Evolutionary conservation across 2,329 filamentous ascomycete species (phyloP).

Genomic region (Penicillium sp.): DNA sequence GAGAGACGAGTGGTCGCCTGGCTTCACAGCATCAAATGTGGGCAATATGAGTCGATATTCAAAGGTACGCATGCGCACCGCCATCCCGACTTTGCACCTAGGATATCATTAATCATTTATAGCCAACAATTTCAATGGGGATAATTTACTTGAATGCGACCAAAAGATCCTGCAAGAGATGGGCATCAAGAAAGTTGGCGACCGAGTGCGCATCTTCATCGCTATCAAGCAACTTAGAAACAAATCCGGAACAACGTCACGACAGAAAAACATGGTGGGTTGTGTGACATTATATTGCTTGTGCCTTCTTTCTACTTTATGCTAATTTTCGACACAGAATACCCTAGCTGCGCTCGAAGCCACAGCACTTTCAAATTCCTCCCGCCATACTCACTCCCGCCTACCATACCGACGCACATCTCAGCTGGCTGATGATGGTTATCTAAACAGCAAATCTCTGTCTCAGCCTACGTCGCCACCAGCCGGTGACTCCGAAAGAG

Average conservation of each 20-base stretch:
- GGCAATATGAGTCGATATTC: slow-evolving; percentile 89
- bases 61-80: slow-evolving; percentile 52
- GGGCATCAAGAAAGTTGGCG: slow-evolving; percentile 96
- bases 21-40: slow-evolving; percentile 84
- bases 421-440: slow-evolving; percentile 43
- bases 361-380: slow-evolving; percentile 60
- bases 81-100: background rate
- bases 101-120: slow-evolving; percentile 19
- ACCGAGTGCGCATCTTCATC: slow-evolving; percentile 85
- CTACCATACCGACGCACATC: slow-evolving; percentile 64
- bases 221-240: slow-evolving; percentile 80
- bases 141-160: slow-evolving; percentile 95
- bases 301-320: background rate
- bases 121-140: slow-evolving; percentile 94
- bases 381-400: slow-evolving; percentile 59
- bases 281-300: slow-evolving; percentile 6
- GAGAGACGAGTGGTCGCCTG: slow-evolving; percentile 91
- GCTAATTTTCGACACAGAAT: slow-evolving; percentile 56
- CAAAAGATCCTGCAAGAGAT: slow-evolving; percentile 96
- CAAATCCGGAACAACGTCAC: slow-evolving; percentile 71
- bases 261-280: slow-evolving; percentile 79
- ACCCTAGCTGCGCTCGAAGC: slow-evolving; percentile 77
- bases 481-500: slow-evolving; percentile 39
- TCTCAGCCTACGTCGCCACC: slow-evolving; percentile 72
- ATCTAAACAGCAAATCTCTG: slow-evolving; percentile 52